These are phyloP conservation scores for Pseudogymnoascus sp. DNA, from an alignment of 2,329 filamentous ascomycete genomes.

Conservation along the genomic window DNA sequence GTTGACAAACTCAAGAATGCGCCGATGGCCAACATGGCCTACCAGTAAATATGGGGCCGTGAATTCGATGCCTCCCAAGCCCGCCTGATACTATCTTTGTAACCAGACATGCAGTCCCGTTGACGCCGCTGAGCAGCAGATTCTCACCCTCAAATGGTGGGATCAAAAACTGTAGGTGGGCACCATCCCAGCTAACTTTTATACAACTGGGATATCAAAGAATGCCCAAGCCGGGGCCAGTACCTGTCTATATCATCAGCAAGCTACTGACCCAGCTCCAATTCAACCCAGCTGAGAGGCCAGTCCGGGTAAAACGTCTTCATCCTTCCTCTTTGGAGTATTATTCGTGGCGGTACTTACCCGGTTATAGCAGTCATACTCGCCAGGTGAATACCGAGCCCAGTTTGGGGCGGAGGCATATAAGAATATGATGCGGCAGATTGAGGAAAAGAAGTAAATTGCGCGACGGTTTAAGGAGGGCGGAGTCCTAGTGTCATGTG, in stretches of 20 bases:
- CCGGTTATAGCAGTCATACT: neutral
- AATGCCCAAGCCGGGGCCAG: neutral
- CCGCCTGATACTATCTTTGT: conserved; percentile 11
- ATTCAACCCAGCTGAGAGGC: neutral
- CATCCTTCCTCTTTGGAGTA: neutral
- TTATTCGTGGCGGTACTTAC: neutral
- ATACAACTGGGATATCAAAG: neutral
- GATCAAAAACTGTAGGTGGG: neutral
- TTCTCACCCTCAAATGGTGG: neutral
- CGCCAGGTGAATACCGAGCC: neutral
- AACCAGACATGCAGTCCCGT: conserved; percentile 10
- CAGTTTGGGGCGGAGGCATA: neutral
- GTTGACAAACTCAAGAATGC: conserved; percentile 10
- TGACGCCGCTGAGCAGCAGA: neutral
- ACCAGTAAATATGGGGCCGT: conserved; percentile 11
- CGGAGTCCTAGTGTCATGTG: neutral
- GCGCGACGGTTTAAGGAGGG: neutral
- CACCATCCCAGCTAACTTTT: neutral
- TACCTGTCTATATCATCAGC: neutral
- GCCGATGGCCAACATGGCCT: conserved; percentile 13
- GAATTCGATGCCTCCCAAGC: conserved; percentile 12
- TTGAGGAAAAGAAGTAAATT: neutral
- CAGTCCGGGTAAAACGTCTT: neutral
- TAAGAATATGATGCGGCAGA: neutral
- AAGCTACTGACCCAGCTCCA: neutral